phyloP scores from a whole-genome alignment of 2,329 filamentous ascomycete genomes.

The Diaporthe ampelina region DNA sequence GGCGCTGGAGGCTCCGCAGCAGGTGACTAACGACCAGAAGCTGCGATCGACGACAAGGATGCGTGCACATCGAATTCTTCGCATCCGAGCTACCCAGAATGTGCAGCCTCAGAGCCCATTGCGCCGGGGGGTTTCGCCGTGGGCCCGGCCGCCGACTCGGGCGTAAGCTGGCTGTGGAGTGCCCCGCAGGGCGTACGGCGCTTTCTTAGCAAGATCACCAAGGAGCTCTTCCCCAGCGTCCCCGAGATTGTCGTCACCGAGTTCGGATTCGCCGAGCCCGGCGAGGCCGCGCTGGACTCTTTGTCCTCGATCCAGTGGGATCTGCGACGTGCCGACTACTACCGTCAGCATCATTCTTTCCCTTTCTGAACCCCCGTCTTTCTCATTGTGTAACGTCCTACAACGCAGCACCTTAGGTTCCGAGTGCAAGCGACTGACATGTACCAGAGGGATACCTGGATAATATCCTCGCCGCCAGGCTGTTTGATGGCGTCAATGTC shows the following conservation, averaged over 20 bases:
- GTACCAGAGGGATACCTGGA: constrained; percentile 19
- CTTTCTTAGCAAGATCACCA: constrained; percentile 35
- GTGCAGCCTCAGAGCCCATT: constrained; percentile 5
- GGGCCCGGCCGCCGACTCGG: constrained; percentile 22
- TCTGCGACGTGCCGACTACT: constrained; percentile 31
- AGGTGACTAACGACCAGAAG: no score
- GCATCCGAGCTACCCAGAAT: constrained; percentile 18
- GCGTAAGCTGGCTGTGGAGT: constrained; percentile 22
- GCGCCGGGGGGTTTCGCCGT: constrained; percentile 20
- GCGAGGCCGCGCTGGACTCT: constrained; percentile 1
- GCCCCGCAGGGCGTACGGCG: constrained; percentile 24
- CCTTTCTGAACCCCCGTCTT: background rate
- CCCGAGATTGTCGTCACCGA: constrained; percentile 30
- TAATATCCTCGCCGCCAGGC: constrained; percentile 14
- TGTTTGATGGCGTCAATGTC: constrained; percentile 33
- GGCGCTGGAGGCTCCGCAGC: no score
- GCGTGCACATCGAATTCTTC: constrained; percentile 26
- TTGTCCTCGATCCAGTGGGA: constrained; percentile 24
- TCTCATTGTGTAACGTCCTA: background rate
- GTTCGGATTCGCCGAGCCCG: constrained; percentile 30
- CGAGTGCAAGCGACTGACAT: background rate
- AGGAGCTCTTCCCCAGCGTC: constrained; percentile 26
- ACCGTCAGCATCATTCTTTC: background rate
- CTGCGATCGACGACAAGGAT: constrained; percentile 5
- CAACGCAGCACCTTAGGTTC: background rate